Evolutionary conservation across 2,329 filamentous ascomycete species (phyloP).

Genomic region (Nothomitra cinnamomea): DNA sequence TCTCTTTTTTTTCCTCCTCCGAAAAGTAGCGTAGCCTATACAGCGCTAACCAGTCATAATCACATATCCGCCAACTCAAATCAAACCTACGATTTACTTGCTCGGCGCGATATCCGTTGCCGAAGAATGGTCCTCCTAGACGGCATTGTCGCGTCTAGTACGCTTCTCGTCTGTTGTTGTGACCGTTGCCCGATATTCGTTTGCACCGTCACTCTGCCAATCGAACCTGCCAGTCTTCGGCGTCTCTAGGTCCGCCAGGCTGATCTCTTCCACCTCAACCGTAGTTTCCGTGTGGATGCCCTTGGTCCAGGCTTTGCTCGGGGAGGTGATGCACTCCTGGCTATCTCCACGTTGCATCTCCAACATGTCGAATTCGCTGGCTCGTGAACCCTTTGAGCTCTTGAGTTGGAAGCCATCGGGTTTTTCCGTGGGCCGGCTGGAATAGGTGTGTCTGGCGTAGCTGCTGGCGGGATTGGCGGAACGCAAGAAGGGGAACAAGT

Average conservation of each 20-base stretch:
- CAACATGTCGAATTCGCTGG: background rate
- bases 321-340: background rate
- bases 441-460: background rate
- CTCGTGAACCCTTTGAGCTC: background rate
- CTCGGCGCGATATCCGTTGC: too few relatives aligned
- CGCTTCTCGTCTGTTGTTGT: background rate
- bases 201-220: background rate
- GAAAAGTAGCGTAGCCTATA: too few relatives aligned
- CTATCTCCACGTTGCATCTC: background rate
- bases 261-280: conserved; percentile 1
- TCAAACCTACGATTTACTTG: too few relatives aligned
- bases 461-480: background rate
- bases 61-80: too few relatives aligned
- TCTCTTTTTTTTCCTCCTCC: too few relatives aligned
- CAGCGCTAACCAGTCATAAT: too few relatives aligned
- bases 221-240: background rate
- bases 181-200: background rate
- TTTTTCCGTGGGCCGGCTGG: background rate
- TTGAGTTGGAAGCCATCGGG: background rate
- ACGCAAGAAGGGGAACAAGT: conserved; percentile 19
- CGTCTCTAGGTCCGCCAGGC: background rate
- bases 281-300: background rate
- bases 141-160: background rate
- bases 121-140: background rate
- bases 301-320: background rate